A percentile compares a stretch with the other conserved stretches of the same genome.
These are phyloP conservation scores for Amanita molliuscula DNA, from an alignment of 768 basidiomycete genomes.

Conservation along the genomic window DNA sequence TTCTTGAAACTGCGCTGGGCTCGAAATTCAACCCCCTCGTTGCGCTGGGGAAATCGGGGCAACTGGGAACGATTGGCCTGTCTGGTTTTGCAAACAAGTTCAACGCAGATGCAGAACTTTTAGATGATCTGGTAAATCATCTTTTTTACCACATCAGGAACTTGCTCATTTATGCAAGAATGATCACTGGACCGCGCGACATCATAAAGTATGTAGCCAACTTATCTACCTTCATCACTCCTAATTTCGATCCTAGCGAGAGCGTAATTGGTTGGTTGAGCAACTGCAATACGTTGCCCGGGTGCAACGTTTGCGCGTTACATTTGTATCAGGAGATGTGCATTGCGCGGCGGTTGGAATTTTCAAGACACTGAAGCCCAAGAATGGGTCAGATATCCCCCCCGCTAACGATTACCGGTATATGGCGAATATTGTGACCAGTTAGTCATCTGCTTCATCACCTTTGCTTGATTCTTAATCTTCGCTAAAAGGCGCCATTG, in stretches of 20 bases:
- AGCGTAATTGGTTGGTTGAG: slow-evolving; percentile 83
- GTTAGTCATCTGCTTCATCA: slow-evolving; percentile 26
- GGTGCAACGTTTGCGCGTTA: slow-evolving; percentile 57
- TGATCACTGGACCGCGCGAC: slow-evolving; percentile 85
- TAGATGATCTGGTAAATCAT: slow-evolving; percentile 76
- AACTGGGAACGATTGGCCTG: slow-evolving; percentile 37
- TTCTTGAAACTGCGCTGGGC: slow-evolving; percentile 70
- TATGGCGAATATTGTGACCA: slow-evolving; percentile 85
- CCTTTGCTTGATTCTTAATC: not conserved
- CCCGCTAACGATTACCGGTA: slow-evolving; percentile 67
- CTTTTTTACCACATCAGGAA: not conserved
- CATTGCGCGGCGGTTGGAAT: slow-evolving; percentile 83
- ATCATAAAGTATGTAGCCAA: slow-evolving; percentile 50
- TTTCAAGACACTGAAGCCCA: slow-evolving; percentile 55
- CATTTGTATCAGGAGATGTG: slow-evolving; percentile 88
- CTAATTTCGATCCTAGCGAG: slow-evolving; percentile 39
- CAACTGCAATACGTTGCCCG: slow-evolving; percentile 67
- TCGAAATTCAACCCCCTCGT: slow-evolving; percentile 81
- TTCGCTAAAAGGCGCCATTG: slow-evolving; percentile 62
- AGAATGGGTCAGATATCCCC: slow-evolving; percentile 34
- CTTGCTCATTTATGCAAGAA: slow-evolving; percentile 33
- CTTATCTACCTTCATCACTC: not conserved
- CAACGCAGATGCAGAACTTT: slow-evolving; percentile 84
- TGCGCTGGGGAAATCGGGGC: slow-evolving; percentile 57
- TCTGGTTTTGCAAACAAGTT: slow-evolving; percentile 84